phyloP scores from a whole-genome alignment of 2,329 filamentous ascomycete species.

The Fusarium odoratissimum region DNA sequence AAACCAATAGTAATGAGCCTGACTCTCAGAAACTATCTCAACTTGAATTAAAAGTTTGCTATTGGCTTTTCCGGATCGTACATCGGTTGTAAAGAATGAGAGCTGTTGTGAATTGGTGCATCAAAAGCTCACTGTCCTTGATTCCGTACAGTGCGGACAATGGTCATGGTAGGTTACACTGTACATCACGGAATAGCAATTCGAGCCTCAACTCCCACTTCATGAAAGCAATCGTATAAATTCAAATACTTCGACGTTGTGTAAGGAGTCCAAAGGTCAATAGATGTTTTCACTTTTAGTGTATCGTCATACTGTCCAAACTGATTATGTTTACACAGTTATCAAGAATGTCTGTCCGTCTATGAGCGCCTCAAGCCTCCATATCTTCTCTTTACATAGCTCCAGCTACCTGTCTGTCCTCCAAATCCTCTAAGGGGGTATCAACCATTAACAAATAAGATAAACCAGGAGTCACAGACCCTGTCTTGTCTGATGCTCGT shows the following conservation, averaged over 20 bases:
- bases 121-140: neutral
- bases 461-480: slow-evolving; percentile 27
- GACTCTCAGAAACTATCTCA: neutral
- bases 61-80: neutral
- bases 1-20: neutral
- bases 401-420: slow-evolving; percentile 14
- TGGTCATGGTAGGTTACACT: neutral
- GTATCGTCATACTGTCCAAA: neutral
- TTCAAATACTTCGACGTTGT: neutral
- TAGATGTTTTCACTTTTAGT: neutral
- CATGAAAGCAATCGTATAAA: neutral
- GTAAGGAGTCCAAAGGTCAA: neutral
- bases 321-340: slow-evolving; percentile 25
- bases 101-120: neutral
- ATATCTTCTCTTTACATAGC: slow-evolving; percentile 6
- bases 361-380: slow-evolving; percentile 1
- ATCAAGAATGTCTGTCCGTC: slow-evolving; percentile 1
- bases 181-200: neutral
- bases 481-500: slow-evolving; percentile 20
- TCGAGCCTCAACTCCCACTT: neutral
- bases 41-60: neutral
- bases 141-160: neutral
- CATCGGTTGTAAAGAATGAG: neutral
- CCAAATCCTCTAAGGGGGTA: slow-evolving; percentile 37
- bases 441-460: slow-evolving; percentile 42